phyloP scores from a whole-genome alignment of 2,329 filamentous ascomycete genomes.

The Epichloe coenophiala region DNA sequence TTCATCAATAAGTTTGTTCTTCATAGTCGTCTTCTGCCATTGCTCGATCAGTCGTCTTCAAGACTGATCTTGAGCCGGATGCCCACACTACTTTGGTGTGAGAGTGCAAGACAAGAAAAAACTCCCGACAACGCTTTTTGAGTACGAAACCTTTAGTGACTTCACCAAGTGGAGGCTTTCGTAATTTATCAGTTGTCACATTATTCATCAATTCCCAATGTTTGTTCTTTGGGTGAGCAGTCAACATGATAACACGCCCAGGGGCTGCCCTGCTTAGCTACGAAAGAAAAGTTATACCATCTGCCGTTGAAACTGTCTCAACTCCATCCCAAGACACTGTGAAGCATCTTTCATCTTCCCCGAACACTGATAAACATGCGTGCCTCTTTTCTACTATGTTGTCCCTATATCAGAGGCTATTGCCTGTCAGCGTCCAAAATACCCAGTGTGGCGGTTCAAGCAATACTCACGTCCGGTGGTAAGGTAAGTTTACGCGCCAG shows the following conservation, averaged over 20 bases:
- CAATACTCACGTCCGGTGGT: slow-evolving; percentile 9
- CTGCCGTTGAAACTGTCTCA: neutral
- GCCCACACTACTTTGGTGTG: slow-evolving; percentile 20
- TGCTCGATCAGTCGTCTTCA: slow-evolving; percentile 34
- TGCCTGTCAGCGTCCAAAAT: neutral
- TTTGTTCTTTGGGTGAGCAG: neutral
- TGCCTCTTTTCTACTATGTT: neutral
- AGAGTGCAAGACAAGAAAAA: slow-evolving; percentile 38
- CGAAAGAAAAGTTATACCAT: neutral
- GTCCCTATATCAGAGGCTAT: neutral
- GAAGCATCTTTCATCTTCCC: neutral
- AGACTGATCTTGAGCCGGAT: slow-evolving; percentile 47
- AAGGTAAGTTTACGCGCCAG: slow-evolving; percentile 15
- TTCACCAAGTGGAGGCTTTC: slow-evolving; percentile 31
- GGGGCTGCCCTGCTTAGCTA: neutral
- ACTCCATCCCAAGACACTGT: neutral
- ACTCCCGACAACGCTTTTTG: slow-evolving; percentile 37
- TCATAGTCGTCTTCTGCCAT: slow-evolving; percentile 36
- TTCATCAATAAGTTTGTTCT: neutral
- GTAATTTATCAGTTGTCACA: slow-evolving; percentile 50
- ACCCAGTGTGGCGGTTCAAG: neutral
- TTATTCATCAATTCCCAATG: slow-evolving; percentile 4
- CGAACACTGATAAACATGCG: neutral
- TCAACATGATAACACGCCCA: neutral
- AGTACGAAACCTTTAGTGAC: slow-evolving; percentile 39